Evolutionary conservation across 192 early-diverging fungal genomes (phyloP).

Genomic region (Coemansia nantahalensis): DNA sequence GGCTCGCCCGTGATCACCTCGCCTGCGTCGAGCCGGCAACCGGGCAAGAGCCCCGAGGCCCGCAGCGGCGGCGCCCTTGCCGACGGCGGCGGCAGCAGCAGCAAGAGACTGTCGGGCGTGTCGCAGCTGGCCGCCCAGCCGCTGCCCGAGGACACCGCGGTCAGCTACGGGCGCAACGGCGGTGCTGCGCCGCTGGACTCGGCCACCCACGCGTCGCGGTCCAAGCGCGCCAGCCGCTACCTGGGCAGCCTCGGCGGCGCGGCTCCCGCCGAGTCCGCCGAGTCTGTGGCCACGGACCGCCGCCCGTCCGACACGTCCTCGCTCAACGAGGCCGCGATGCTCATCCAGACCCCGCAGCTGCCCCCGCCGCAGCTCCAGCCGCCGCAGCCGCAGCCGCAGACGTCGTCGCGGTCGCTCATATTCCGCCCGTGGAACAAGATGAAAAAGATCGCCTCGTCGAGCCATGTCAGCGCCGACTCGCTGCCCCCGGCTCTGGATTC

Average conservation of each 20-base stretch:
- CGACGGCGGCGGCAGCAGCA: neutral
- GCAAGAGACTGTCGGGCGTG: slow-evolving; percentile 26
- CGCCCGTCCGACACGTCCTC: slow-evolving; percentile 38
- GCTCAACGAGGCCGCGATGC: neutral
- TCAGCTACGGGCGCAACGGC: slow-evolving; percentile 9
- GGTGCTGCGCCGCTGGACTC: neutral
- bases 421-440: slow-evolving; percentile 53
- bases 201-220: slow-evolving; percentile 9
- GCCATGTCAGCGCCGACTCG: slow-evolving; percentile 32
- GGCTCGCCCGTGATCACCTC: slow-evolving; percentile 43
- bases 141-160: slow-evolving; percentile 27
- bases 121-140: slow-evolving; percentile 30
- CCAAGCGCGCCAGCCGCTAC: slow-evolving; percentile 36
- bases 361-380: slow-evolving; percentile 4
- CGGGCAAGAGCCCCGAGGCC: slow-evolving; percentile 28
- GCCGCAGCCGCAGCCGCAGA: slow-evolving; percentile 20
- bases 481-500: too few species aligned
- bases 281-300: slow-evolving; percentile 19
- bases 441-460: slow-evolving; percentile 47
- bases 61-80: neutral
- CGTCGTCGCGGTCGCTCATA: slow-evolving; percentile 33
- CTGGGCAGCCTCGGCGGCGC: slow-evolving; percentile 12
- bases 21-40: slow-evolving; percentile 26
- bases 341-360: slow-evolving; percentile 10
- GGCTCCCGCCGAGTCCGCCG: slow-evolving; percentile 2